These are phyloP conservation scores for Talaromyces pinophilus DNA, from an alignment of 2,329 filamentous ascomycete species.

Conservation along the genomic window DNA sequence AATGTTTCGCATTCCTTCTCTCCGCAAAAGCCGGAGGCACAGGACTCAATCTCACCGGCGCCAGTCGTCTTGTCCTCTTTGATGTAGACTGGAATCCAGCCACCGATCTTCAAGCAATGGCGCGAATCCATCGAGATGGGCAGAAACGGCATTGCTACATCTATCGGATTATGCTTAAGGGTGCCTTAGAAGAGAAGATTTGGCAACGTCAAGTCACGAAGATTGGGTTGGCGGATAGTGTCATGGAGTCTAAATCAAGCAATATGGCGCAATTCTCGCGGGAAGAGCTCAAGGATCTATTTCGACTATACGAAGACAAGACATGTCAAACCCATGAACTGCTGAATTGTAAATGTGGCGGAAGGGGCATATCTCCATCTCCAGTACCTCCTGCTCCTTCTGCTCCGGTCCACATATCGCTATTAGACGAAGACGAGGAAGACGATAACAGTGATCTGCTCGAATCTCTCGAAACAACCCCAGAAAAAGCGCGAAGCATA, in stretches of 20 bases:
- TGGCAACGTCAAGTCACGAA: conserved; percentile 73
- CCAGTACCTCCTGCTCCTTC: neutral
- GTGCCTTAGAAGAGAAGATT: conserved; percentile 72
- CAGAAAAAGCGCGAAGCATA: neutral
- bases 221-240: conserved; percentile 67
- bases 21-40: conserved; percentile 72
- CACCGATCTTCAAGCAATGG: conserved; percentile 73
- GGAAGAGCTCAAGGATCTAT: conserved; percentile 67
- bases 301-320: conserved; percentile 62
- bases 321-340: conserved; percentile 69
- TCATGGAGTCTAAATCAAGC: conserved; percentile 65
- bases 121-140: conserved; percentile 70
- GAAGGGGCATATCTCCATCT: conserved; percentile 45
- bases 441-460: neutral
- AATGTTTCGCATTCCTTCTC: conserved; percentile 68
- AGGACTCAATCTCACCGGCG: conserved; percentile 70
- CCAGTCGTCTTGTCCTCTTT: conserved; percentile 68
- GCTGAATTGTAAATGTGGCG: conserved; percentile 63
- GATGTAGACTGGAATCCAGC: conserved; percentile 77
- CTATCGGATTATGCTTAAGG: conserved; percentile 68
- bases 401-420: conserved; percentile 9
- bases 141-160: conserved; percentile 69
- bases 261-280: conserved; percentile 62
- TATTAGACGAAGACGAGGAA: conserved; percentile 28
- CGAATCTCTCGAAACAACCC: neutral